A percentile compares a stretch with the other conserved stretches of the same genome.
These are phyloP conservation scores for Trichoderma cornu-damae DNA, from an alignment of 2,329 filamentous ascomycete species.

Conservation along the genomic window DNA sequence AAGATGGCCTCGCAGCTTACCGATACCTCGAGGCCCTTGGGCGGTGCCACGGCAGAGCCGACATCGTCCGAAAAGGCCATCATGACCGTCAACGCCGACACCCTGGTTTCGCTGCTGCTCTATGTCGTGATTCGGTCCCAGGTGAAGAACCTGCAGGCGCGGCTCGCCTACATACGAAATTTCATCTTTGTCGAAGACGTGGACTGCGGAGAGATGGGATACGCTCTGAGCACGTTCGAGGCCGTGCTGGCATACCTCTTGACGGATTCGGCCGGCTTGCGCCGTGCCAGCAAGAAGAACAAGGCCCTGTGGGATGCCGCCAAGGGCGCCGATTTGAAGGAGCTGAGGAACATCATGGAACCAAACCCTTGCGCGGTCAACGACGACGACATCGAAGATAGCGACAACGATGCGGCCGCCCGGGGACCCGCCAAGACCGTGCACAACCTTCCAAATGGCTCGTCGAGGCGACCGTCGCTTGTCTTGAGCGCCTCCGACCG, in stretches of 20 bases:
- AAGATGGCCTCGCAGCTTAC: constrained; percentile 73
- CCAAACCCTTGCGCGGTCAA: constrained; percentile 51
- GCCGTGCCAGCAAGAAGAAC: constrained; percentile 81
- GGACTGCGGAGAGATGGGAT: constrained; percentile 92
- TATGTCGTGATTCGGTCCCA: constrained; percentile 90
- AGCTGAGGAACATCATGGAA: constrained; percentile 74
- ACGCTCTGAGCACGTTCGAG: constrained; percentile 92
- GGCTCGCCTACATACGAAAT: constrained; percentile 89
- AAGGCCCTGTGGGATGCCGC: constrained; percentile 82
- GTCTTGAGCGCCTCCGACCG: constrained; percentile 42
- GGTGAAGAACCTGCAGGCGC: constrained; percentile 78
- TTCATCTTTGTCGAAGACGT: constrained; percentile 98
- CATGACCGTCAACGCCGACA: constrained; percentile 73
- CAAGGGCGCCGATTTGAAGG: constrained; percentile 68
- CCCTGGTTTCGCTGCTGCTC: constrained; percentile 82
- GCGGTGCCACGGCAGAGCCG: constrained; percentile 27
- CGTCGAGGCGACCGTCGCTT: constrained; percentile 41
- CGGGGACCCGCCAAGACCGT: constrained; percentile 38
- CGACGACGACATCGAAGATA: constrained; percentile 45
- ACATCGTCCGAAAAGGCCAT: constrained; percentile 48
- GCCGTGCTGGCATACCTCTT: constrained; percentile 85
- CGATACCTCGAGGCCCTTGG: constrained; percentile 43
- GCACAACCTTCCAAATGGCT: constrained; percentile 42
- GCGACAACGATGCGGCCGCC: constrained; percentile 44
- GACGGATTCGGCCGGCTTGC: constrained; percentile 72